Evolutionary conservation across 2,329 filamentous ascomycete species (phyloP).

Genomic region (Arthrobotrys sinensis): DNA sequence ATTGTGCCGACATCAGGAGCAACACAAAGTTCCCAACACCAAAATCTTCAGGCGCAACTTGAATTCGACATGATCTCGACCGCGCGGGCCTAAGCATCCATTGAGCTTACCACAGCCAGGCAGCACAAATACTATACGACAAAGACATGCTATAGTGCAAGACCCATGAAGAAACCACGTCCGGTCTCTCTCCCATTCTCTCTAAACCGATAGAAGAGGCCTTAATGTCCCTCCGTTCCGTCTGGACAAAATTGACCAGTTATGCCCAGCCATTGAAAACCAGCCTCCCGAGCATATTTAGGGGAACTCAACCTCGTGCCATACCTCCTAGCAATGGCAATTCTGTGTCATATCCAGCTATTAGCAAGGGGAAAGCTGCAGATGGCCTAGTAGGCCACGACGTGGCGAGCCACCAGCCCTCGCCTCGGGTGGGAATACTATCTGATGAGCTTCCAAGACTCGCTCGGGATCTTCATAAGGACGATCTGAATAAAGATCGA

Average conservation of each 20-base stretch:
- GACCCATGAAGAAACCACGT: constrained; percentile 29
- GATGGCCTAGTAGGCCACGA: not conserved
- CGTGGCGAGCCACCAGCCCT: not conserved
- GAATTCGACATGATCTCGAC: not conserved
- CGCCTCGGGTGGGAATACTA: not conserved
- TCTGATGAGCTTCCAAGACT: not conserved
- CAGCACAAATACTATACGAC: not conserved
- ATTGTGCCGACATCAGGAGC: constrained; percentile 1
- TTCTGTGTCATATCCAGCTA: not conserved
- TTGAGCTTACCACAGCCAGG: not conserved
- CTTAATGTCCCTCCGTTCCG: constrained; percentile 44
- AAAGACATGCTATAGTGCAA: not conserved
- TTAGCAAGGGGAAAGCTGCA: not conserved
- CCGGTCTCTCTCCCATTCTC: not conserved
- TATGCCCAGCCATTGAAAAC: constrained; percentile 24
- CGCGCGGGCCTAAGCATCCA: not conserved
- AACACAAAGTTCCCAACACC: constrained; percentile 36
- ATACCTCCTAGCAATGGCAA: not conserved
- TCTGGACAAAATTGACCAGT: constrained; percentile 45
- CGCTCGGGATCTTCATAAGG: not conserved
- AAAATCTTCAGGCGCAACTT: constrained; percentile 44
- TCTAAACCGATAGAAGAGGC: not conserved
- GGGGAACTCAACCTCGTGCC: not conserved
- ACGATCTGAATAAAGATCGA: not conserved
- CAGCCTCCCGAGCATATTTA: constrained; percentile 2